phyloP scores from a whole-genome alignment of 805 yeast species.

The Sugiyamaella valdiviana region DNA sequence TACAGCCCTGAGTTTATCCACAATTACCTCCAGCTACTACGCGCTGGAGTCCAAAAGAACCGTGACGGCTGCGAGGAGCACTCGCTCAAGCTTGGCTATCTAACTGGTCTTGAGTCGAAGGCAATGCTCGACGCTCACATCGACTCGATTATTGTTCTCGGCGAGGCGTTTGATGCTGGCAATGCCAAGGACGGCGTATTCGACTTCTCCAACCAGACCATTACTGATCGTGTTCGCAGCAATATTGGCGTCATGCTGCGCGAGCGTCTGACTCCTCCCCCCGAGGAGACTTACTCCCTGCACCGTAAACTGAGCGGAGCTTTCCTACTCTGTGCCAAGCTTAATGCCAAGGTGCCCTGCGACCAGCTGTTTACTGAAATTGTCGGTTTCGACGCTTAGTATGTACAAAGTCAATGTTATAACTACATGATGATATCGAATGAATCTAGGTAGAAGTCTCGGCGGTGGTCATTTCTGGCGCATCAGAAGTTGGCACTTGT shows the following conservation, averaged over 20 bases:
- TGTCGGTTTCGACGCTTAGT: conserved; percentile 41
- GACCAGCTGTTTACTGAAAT: conserved; percentile 68
- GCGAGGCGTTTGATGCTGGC: conserved; percentile 72
- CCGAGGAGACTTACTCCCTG: conserved; percentile 95
- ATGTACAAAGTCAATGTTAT: background rate
- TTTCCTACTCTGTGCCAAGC: conserved; percentile 77
- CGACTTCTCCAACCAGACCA: conserved; percentile 79
- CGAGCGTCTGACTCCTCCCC: conserved; percentile 93
- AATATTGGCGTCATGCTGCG: conserved; percentile 85
- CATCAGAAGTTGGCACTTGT: background rate
- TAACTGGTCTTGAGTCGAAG: conserved; percentile 84
- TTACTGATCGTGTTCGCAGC: conserved; percentile 85
- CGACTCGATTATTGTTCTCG: conserved; percentile 81
- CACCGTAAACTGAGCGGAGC: conserved; percentile 95
- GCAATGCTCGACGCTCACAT: conserved; percentile 90
- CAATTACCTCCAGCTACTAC: conserved; percentile 63
- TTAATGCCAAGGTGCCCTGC: conserved; percentile 79
- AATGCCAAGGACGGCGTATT: conserved; percentile 44
- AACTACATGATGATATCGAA: no score
- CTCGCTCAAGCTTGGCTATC: conserved; percentile 72
- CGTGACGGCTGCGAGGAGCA: conserved; percentile 54
- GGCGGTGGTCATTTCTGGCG: background rate
- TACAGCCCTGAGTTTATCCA: conserved; percentile 61
- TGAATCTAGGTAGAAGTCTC: background rate
- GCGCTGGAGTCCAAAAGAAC: conserved; percentile 69